Conservation (phyloP, 2,329 filamentous ascomycete species). For the Colletotrichum sp. region DNA sequence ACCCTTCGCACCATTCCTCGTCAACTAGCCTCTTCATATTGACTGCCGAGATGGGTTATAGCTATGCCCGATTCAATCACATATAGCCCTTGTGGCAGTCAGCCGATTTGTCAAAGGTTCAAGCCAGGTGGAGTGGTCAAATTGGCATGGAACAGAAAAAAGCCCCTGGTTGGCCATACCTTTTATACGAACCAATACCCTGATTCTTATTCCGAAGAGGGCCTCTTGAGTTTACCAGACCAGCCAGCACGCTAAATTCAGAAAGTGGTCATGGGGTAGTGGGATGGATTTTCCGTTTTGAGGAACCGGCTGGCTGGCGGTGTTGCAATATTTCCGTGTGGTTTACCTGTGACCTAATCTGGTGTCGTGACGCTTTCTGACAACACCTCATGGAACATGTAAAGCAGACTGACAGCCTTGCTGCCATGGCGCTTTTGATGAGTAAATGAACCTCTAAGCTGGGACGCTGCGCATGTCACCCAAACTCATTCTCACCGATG, state of each 20-base stretch:
- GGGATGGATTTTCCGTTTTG: background rate
- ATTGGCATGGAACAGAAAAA: background rate
- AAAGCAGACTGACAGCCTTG: background rate
- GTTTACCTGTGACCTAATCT: background rate
- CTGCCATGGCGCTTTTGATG: background rate
- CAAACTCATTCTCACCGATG: too few relatives aligned
- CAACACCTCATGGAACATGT: background rate
- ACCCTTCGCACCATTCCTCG: too few relatives aligned
- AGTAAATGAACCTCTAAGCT: background rate
- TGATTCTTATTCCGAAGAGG: background rate
- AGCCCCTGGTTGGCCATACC: too few relatives aligned
- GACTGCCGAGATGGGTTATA: too few relatives aligned
- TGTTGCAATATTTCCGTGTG: background rate
- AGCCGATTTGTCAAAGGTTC: too few relatives aligned
- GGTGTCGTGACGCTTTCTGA: background rate
- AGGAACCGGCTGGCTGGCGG: background rate
- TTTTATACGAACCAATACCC: background rate
- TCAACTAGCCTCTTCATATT: too few relatives aligned
- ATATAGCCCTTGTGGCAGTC: too few relatives aligned
- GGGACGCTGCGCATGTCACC: background rate
- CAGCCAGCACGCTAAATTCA: background rate
- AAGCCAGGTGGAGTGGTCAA: too few relatives aligned
- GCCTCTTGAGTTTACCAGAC: background rate
- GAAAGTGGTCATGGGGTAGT: background rate
- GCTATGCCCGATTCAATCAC: too few relatives aligned